Conservation (phyloP, 2,329 filamentous ascomycete genomes). For the Monosporascus cannonballus region DNA sequence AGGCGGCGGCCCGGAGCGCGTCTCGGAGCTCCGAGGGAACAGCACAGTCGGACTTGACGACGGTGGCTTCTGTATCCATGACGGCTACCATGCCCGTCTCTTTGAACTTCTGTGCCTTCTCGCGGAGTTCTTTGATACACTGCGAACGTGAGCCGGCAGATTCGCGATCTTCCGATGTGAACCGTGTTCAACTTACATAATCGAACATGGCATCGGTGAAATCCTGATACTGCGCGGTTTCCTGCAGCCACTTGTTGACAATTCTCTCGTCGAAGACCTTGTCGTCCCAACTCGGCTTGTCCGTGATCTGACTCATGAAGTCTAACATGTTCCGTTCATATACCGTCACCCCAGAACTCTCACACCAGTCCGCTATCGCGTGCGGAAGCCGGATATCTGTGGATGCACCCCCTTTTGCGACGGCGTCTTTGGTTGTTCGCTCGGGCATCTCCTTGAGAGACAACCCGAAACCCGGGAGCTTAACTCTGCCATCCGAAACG, state of each 20-base stretch:
- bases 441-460: not conserved
- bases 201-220: constrained; percentile 31
- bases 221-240: constrained; percentile 8
- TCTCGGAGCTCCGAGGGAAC: constrained; percentile 32
- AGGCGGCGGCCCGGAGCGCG: constrained; percentile 36
- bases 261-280: constrained; percentile 18
- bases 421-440: not conserved
- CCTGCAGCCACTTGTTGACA: constrained; percentile 14
- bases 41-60: constrained; percentile 46
- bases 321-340: constrained; percentile 11
- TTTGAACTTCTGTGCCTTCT: constrained; percentile 37
- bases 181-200: constrained; percentile 19
- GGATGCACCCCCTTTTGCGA: constrained; percentile 1
- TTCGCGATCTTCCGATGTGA: not conserved
- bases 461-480: constrained; percentile 5
- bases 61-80: constrained; percentile 32
- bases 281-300: constrained; percentile 20
- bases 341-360: not conserved
- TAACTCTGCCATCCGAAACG: not conserved
- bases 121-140: constrained; percentile 36
- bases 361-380: not conserved
- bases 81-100: constrained; percentile 32
- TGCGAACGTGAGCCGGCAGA: constrained; percentile 3
- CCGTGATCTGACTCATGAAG: constrained; percentile 20
- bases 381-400: constrained; percentile 6